These are phyloP conservation scores for Salix viminalis DNA, from an alignment of 345 rosid genomes.

Conservation along the genomic window DNA sequence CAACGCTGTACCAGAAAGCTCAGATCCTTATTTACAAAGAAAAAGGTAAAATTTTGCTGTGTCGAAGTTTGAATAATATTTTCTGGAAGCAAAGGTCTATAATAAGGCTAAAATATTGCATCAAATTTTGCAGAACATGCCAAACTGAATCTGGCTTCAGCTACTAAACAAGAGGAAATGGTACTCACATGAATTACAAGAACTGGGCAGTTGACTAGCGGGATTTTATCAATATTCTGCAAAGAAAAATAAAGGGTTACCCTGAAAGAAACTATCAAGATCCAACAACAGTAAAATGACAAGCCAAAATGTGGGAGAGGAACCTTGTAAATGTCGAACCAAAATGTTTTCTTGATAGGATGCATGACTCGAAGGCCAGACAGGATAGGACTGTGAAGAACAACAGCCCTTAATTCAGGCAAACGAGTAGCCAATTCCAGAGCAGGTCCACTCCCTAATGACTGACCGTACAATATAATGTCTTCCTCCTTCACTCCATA, in stretches of 20 bases:
- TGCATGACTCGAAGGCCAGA: slow-evolving; percentile 89
- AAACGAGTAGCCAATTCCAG: slow-evolving; percentile 64
- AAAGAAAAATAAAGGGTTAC: not conserved
- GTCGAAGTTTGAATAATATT: not conserved
- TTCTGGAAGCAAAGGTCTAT: not conserved
- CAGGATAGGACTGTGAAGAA: slow-evolving; percentile 81
- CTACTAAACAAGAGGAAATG: not conserved
- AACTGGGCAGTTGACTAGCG: slow-evolving; percentile 66
- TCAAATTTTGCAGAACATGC: not conserved
- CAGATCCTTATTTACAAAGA: not conserved
- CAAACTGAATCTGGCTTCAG: not conserved
- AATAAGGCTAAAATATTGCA: not conserved
- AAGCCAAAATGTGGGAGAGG: not conserved
- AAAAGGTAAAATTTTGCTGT: not conserved
- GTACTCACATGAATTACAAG: slow-evolving; percentile 82
- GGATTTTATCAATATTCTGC: slow-evolving; percentile 86
- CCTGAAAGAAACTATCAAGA: not conserved
- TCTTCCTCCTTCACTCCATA: slow-evolving; percentile 66
- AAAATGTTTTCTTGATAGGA: slow-evolving; percentile 65
- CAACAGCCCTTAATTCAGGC: slow-evolving; percentile 59
- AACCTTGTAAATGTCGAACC: slow-evolving; percentile 92
- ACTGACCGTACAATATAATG: slow-evolving; percentile 74
- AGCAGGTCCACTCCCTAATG: slow-evolving; percentile 88
- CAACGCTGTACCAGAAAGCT: not conserved
- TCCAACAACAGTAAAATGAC: not conserved